Percentiles rank a stretch among this genome's conserved stretches.
phyloP scores from a whole-genome alignment of 495 filamentous ascomycete genomes.

The Recurvomyces mirabilis region DNA sequence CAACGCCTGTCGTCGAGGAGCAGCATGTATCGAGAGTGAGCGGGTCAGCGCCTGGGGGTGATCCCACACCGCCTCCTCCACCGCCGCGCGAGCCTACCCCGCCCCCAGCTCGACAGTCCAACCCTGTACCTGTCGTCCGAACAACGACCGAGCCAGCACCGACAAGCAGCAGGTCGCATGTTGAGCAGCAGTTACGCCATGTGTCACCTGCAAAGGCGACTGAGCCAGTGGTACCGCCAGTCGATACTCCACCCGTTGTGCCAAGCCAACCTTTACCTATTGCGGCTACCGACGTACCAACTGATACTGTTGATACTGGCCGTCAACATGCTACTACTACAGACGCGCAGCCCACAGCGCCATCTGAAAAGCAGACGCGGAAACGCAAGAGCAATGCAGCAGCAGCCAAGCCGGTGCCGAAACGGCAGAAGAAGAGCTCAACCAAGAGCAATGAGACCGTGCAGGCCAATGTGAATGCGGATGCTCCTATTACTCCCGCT shows the following conservation, averaged over 20 bases:
- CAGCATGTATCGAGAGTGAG: too few species aligned
- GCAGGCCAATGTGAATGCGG: conserved; percentile 4
- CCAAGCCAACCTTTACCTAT: neutral
- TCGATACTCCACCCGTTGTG: neutral
- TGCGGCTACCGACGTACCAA: neutral
- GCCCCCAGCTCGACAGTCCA: neutral
- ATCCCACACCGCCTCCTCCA: too few species aligned
- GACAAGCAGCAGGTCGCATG: neutral
- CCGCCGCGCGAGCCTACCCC: neutral
- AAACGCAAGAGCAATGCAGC: neutral
- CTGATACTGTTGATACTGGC: neutral
- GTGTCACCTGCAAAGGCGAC: neutral
- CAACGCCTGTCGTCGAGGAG: neutral
- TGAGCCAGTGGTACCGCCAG: neutral
- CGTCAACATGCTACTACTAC: neutral
- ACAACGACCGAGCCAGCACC: neutral
- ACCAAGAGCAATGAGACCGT: conserved; percentile 6
- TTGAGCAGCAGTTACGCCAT: neutral
- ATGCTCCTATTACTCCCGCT: neutral
- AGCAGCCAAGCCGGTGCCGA: neutral
- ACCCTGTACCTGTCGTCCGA: neutral
- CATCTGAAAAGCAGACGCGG: neutral
- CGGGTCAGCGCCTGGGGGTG: too few species aligned
- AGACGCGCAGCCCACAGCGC: neutral
- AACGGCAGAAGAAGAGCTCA: conserved; percentile 10